Evolutionary conservation across 1,284 basidiomycete genomes (phyloP).

Genomic region (Ceratobasidium sp.): DNA sequence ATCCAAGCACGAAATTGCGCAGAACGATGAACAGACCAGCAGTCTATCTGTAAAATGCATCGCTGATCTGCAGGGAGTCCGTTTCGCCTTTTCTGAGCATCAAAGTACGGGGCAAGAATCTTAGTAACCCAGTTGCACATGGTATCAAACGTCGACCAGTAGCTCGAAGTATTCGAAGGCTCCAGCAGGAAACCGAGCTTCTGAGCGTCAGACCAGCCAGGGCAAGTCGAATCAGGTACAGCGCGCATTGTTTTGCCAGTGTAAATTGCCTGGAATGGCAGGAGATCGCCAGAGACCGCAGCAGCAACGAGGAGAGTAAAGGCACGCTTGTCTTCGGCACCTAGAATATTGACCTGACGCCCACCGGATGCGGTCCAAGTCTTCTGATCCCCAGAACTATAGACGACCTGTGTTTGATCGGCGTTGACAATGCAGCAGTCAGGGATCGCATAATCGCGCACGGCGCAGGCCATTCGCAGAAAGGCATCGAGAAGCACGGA

Average conservation of each 20-base stretch:
- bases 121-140: conserved; percentile 57
- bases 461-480: not conserved
- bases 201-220: conserved; percentile 49
- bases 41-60: conserved; percentile 56
- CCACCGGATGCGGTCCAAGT: conserved; percentile 17
- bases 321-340: conserved; percentile 26
- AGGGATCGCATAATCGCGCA: conserved; percentile 10
- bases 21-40: conserved; percentile 59
- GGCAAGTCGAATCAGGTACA: conserved; percentile 49
- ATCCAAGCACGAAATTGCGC: conserved; percentile 57
- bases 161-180: conserved; percentile 55
- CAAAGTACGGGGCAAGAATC: conserved; percentile 58
- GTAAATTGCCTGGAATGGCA: conserved; percentile 31
- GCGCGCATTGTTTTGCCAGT: conserved; percentile 47
- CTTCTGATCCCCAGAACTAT: conserved; percentile 5
- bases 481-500: conserved; percentile 19
- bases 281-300: not conserved
- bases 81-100: conserved; percentile 49
- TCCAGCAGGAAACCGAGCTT: conserved; percentile 55
- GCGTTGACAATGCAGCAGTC: conserved; percentile 21
- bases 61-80: conserved; percentile 17
- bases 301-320: conserved; percentile 11
- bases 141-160: conserved; percentile 60
- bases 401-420: conserved; percentile 21
- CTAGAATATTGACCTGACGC: conserved; percentile 9